Conservation (phyloP, 1,139 yeast species). For the Maudiozyma humilis region DNA sequence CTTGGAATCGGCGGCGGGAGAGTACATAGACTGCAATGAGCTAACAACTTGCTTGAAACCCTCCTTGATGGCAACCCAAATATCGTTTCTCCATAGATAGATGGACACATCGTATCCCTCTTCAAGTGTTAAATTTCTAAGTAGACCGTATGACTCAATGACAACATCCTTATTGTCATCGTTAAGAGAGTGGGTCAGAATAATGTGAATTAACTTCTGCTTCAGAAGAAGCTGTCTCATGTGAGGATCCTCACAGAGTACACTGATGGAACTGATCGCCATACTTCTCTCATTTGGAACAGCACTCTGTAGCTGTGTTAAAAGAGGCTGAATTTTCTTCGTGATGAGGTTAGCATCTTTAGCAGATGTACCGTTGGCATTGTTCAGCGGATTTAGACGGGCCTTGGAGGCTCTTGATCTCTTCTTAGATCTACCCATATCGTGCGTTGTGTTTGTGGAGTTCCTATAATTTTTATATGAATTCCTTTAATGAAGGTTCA, state of each 20-base stretch:
- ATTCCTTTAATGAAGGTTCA: background rate
- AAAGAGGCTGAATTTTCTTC: slow-evolving; percentile 58
- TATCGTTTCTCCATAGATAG: slow-evolving; percentile 67
- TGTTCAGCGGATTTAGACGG: slow-evolving; percentile 43
- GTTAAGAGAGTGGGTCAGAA: slow-evolving; percentile 56
- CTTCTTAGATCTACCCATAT: slow-evolving; percentile 71
- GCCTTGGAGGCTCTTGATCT: slow-evolving; percentile 53
- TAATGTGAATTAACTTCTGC: slow-evolving; percentile 56
- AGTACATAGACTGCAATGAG: slow-evolving; percentile 38
- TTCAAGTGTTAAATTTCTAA: slow-evolving; percentile 72
- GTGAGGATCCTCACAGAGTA: slow-evolving; percentile 58
- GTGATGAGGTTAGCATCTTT: slow-evolving; percentile 46
- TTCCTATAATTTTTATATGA: background rate
- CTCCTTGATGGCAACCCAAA: slow-evolving; percentile 53
- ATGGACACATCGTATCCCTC: slow-evolving; percentile 83
- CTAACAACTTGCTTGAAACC: slow-evolving; percentile 44
- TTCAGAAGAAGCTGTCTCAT: slow-evolving; percentile 58
- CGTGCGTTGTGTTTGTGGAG: background rate
- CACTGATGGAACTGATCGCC: slow-evolving; percentile 69
- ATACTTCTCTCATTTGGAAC: slow-evolving; percentile 66
- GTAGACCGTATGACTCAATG: slow-evolving; percentile 70
- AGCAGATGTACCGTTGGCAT: slow-evolving; percentile 24
- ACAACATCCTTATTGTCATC: slow-evolving; percentile 69
- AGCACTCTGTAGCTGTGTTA: slow-evolving; percentile 54
- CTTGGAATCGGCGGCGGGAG: slow-evolving; percentile 36